Base-by-base conservation (phyloP, 2,329 filamentous ascomycete species). In the Colletotrichum navitas region DNA sequence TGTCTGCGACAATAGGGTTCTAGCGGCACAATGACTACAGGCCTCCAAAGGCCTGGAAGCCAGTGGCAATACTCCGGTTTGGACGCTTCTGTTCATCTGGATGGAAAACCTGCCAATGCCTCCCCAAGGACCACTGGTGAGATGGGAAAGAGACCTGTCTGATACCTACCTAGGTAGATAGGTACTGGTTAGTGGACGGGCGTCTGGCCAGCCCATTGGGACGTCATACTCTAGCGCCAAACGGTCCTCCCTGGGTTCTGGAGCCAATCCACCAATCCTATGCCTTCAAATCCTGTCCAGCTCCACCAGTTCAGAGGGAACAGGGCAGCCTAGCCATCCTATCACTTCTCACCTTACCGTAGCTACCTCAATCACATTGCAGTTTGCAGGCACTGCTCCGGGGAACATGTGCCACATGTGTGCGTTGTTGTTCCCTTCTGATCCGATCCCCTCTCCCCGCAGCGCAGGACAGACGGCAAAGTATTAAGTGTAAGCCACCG, bases 141-240 rank as follows among this genome's bases (percentile, higher is more conserved):
- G 21, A 43, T 60, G n/a, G n/a, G 45, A 11, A 39, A 14, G 18
- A 41, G 55, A 71, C 26, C 58, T 12, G 26, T 12, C 18, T 29
- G 34, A 49, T 10, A 18, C 7, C 18, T 45, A n/a, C 43, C 21
- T 45, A 45, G 6, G 18, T 45, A n/a, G 18, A 3, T 45, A 47
- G 3, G 8, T 47, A 12, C 14, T 16, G 8, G 18, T 43, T 43
- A 21, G 18, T 43, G 5, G 6, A 1, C 43, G 21, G 18, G 21
- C 29, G 29, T 18, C 26, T 39, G 36, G 18, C 24, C 24, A 45
- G 16, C 12, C 49, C 45, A 63, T 68, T 68, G 59, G 59, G 68
- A 68, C 68, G 68, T 63, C 59, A 71, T 71, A 36, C 52, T 63
- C 52, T 71, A 71, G 68, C 65, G 65, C 47, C 65, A 68, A 71